These are phyloP conservation scores for Aaosphaeria arxii DNA, from an alignment of 2,329 filamentous ascomycete species.

Conservation along the genomic window DNA sequence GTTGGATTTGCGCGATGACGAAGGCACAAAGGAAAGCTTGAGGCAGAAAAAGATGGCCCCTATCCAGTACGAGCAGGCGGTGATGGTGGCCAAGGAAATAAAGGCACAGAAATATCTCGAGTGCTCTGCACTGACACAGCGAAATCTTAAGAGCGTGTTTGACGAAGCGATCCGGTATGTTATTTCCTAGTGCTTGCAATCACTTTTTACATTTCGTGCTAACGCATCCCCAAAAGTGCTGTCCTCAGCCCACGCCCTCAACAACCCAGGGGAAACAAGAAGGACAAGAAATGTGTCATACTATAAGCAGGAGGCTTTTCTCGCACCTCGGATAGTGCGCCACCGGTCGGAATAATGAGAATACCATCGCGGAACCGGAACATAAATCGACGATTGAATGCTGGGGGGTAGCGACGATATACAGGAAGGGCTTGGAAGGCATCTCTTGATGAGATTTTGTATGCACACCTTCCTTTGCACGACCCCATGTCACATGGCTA, in stretches of 20 bases:
- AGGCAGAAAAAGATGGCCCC: slow-evolving; percentile 93
- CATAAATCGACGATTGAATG: slow-evolving; percentile 10
- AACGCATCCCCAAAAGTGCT: slow-evolving; percentile 20
- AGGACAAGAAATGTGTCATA: slow-evolving; percentile 23
- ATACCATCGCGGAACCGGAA: too few species aligned
- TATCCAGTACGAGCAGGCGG: slow-evolving; percentile 90
- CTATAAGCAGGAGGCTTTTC: slow-evolving; percentile 10
- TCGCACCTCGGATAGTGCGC: too few species aligned
- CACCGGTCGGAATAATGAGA: too few species aligned
- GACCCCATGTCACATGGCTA: too few species aligned
- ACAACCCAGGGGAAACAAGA: slow-evolving; percentile 14
- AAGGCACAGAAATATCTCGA: slow-evolving; percentile 96
- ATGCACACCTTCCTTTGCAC: too few species aligned
- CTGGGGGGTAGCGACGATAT: background rate
- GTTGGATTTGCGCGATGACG: slow-evolving; percentile 90
- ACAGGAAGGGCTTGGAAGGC: slow-evolving; percentile 3
- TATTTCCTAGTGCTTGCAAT: background rate
- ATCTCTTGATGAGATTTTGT: slow-evolving; percentile 1
- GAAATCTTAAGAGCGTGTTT: slow-evolving; percentile 97
- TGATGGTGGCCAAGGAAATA: slow-evolving; percentile 89
- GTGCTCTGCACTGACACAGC: slow-evolving; percentile 93
- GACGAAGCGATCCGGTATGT: slow-evolving; percentile 95
- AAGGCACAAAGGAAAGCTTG: slow-evolving; percentile 74
- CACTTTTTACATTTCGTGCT: background rate
- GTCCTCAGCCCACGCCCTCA: slow-evolving; percentile 40